These are phyloP conservation scores for Venturia asperata DNA, from an alignment of 2,329 filamentous ascomycete species.

Conservation along the genomic window DNA sequence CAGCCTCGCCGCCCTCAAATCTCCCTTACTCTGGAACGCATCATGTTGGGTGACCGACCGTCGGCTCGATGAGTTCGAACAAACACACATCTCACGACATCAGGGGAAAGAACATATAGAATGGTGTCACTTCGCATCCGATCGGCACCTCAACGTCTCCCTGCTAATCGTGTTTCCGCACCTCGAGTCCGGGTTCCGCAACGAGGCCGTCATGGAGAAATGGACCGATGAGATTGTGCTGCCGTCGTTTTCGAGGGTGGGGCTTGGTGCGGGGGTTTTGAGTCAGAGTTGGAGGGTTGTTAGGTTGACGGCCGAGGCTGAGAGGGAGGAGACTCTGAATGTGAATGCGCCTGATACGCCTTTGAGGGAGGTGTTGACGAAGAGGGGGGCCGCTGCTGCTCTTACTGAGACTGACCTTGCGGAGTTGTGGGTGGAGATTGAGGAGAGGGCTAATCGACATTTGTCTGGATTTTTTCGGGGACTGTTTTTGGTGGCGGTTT, in stretches of 20 bases:
- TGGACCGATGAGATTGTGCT: constrained; percentile 17
- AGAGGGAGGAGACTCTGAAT: constrained; percentile 16
- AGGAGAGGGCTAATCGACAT: not conserved
- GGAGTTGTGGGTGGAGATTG: constrained; percentile 1
- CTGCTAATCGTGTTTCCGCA: constrained; percentile 10
- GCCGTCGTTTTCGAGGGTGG: not conserved
- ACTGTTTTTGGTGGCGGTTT: constrained; percentile 14
- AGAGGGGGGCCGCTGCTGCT: not conserved
- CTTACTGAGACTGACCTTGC: not conserved
- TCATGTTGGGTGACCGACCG: constrained; percentile 15
- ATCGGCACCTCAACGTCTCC: constrained; percentile 4
- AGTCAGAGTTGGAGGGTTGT: constrained; percentile 6
- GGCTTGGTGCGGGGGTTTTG: not conserved
- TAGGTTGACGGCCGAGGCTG: constrained; percentile 14
- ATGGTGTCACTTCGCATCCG: constrained; percentile 18
- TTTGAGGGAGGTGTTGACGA: constrained; percentile 3
- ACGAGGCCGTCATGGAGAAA: constrained; percentile 7
- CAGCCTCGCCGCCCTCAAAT: constrained; percentile 13
- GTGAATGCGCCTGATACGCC: constrained; percentile 13
- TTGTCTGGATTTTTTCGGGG: not conserved
- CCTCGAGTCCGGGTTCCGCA: constrained; percentile 9
- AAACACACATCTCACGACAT: not conserved
- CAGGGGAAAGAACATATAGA: constrained; percentile 16
- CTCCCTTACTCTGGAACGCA: constrained; percentile 10
- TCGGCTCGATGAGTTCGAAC: constrained; percentile 14